Evolutionary conservation across 2,329 filamentous ascomycete genomes (phyloP), one percentile per base, ranked within the genome.

Genomic region (Arachnopeziza araneosa): DNA sequence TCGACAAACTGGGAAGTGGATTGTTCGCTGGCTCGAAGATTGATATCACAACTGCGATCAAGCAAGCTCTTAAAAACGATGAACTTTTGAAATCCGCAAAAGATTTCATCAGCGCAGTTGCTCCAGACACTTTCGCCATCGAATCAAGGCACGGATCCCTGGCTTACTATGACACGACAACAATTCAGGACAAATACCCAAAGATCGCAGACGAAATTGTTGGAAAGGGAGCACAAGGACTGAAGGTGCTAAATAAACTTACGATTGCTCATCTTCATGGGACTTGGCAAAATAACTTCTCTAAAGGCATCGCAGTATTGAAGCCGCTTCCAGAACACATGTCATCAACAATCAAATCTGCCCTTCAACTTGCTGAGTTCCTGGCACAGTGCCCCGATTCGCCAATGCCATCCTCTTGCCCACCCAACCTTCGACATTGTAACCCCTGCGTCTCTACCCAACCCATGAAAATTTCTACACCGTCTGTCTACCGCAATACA

Each of bases 201-300:
- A 79, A 83, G 50, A 79, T 96, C 55, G 82, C 82, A 22, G 83
- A 89, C 55, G 83, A 83, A 58, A 79, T 91, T 50, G 72, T 76
- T 5, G 77, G 80, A 36, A 78, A 80, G 58, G 81, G 81, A 17
- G 81, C 83, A 30, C 78, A 80, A 52, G 90, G 88, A 1, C 78
- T 93, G 24, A 75, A 76, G 57, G 78, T 82, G 55, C 83, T 98
- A 36, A 88, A 88, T 60, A 78, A 83, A 52, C 81, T 98, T 61
- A 90, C 97, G 71, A 93, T 90, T 69, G 83, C 87, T 1, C 95
- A 98, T 73, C 80, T 98, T 3, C 93, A 97, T 72, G 82, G 82
- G 57, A 89, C 86, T 12, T 98, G 95, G 84, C 91, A 96, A 70
- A 90, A 88, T 67, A 80, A 80, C 23, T 96, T 95, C 73, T 78